Evolutionary conservation across 805 yeast genomes (phyloP), one percentile per base, ranked within the genome.

Genomic region (Wickerhamomyces tratensis): DNA sequence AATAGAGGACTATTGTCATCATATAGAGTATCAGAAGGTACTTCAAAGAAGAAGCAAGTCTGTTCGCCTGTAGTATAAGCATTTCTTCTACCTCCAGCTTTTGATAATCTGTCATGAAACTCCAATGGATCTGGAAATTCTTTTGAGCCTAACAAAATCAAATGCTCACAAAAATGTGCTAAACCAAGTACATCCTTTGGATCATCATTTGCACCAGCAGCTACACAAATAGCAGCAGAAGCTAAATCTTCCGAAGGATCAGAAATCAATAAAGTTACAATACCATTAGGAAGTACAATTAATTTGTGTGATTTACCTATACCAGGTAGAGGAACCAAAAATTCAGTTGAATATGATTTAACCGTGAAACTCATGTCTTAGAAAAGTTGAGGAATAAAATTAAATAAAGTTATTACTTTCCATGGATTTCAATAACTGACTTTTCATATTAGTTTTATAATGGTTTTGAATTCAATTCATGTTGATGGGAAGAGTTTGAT

Each of bases 101-200:
- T 56, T 0, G 67, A 49, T 1, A 82, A 51, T 6, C 58, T 42
- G 29, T 69, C 69, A 39, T 71, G 71, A 46, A 75, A 76, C 26
- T 53, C 51, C 35, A 67, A 69, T 1, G 75, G 68, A 15, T 62
- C 55, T 1, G 84, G 80, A 47, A 58, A 79, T 40, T 67, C 61
- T 50, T 71, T 76, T 0, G 84, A 74, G 4, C 82, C 84, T 43
- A 70, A 67, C 33, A 76, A 62, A 3, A 79, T 43, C 70, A 83
- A 68, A 58, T 87, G 96, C 54, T 87, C 96, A 52, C 94, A 82
- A 44, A 86, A 72, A 64, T 91, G 98, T 0, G 98, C 98, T 34
- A 91, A 56, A 0, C 98, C 98, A 0, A 78, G 78, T 2, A 82
- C 50, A 5, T 69, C 71, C 6, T 63, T 66, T 1, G 95, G 91